Evolutionary conservation across 805 yeast species (phyloP), one percentile per base, ranked within the genome.

Genomic region (Cyberlindnera euphorbiae): DNA sequence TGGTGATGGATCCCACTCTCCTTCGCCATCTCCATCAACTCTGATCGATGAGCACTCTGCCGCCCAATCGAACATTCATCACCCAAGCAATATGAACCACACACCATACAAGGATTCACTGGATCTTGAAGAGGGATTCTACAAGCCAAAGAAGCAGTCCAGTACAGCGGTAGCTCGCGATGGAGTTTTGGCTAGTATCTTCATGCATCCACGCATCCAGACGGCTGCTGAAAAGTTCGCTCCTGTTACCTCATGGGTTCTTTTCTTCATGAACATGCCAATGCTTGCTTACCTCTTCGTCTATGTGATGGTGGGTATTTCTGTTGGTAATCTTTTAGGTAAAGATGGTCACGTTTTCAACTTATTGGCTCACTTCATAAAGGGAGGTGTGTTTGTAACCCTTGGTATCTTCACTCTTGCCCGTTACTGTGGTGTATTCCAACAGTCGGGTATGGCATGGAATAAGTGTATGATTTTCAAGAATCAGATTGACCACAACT

Each of bases 361-460:
- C 50, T 60, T 90, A 35, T 69, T 90, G 39, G 98, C 98, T 2
- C 98, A 90, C 61, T 86, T 87, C 71, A 90, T 90, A 59, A 90
- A 90, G 60, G 98, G 98, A 42, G 93, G 90, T 17, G 93, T 90
- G 3, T 90, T 90, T 55, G 69, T 87, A 40, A 45, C 69, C 5
- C 63, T 83, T 26, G 98, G 98, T 15, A 42, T 89, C 7, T 56
- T 88, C 6, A 73, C 95, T n/a, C 67, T 93, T 26, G 83, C 88
- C 1, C 76, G 97, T 49, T 89, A 84, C 59, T 77, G 87, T 50
- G 98, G 98, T 4, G 84, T 81, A 10, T 85, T 82, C 50, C 56
- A 71, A 25, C 67, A 72, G 38, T 65, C 71, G 39, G 97, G 97
- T 15, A 81, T 94, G 82, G 89, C 95, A 4, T 90, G 98, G 98